A percentile compares a stretch with the other conserved stretches of the same genome.
These are phyloP conservation scores for Tulasnella sp. DNA, from an alignment of 768 basidiomycete genomes.

Conservation along the genomic window DNA sequence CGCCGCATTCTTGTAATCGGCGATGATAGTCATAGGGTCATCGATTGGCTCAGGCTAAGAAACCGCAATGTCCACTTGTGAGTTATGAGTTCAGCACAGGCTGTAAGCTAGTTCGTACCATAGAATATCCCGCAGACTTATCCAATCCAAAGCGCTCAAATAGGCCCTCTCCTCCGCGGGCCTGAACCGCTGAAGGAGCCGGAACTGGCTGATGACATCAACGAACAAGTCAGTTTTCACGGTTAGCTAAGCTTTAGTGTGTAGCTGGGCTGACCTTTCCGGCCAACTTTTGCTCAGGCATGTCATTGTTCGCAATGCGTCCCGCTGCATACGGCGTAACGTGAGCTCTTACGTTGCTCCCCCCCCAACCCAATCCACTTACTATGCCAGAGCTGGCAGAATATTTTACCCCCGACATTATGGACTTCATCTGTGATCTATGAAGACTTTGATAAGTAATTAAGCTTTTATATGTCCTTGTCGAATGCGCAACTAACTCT, in stretches of 20 bases:
- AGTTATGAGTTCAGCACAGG: not conserved
- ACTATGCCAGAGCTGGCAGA: slow-evolving; percentile 42
- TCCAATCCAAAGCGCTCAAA: slow-evolving; percentile 4
- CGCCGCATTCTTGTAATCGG: slow-evolving; percentile 45
- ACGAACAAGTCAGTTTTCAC: not conserved
- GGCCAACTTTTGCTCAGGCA: slow-evolving; percentile 40
- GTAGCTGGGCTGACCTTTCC: slow-evolving; percentile 34
- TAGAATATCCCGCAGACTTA: not conserved
- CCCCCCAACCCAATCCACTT: slow-evolving; percentile 21
- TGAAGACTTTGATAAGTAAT: not conserved
- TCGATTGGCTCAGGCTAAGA: slow-evolving; percentile 37
- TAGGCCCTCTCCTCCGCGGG: slow-evolving; percentile 37
- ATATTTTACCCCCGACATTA: not conserved
- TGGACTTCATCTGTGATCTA: slow-evolving; percentile 8
- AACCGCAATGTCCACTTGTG: not conserved
- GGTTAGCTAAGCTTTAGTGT: too few species aligned
- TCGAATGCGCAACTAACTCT: slow-evolving; percentile 26
- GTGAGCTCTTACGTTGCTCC: not conserved
- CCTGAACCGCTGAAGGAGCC: slow-evolving; percentile 45
- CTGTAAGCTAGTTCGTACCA: not conserved
- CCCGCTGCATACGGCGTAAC: slow-evolving; percentile 31
- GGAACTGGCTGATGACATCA: slow-evolving; percentile 42
- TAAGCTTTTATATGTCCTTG: not conserved
- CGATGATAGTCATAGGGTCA: slow-evolving; percentile 43
- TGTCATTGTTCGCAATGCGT: slow-evolving; percentile 31